These are phyloP conservation scores for Pelargonium fulgidum DNA, from an alignment of 441 rosid species.

Conservation along the genomic window DNA sequence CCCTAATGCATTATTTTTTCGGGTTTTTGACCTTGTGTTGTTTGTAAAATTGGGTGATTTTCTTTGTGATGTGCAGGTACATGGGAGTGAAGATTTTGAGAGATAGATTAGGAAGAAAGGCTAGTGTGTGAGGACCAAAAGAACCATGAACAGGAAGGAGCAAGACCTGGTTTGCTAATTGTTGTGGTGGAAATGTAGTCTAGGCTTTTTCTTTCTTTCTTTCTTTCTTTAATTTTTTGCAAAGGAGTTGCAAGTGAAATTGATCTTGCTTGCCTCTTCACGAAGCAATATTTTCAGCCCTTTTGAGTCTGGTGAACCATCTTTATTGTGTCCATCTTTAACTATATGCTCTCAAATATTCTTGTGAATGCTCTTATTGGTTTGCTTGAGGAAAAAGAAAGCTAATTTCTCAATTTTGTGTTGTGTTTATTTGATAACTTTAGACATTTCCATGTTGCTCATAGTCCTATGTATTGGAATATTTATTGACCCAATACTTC, in stretches of 20 bases:
- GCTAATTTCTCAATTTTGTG: not conserved
- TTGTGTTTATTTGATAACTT: conserved; percentile 4
- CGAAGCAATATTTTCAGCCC: not conserved
- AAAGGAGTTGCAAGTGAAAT: conserved; percentile 18
- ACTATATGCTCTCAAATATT: not conserved
- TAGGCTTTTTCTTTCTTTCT: not conserved
- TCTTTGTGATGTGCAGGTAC: conserved; percentile 48
- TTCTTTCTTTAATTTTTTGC: conserved; percentile 17
- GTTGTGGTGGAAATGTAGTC: conserved; percentile 17
- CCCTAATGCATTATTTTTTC: too few species aligned
- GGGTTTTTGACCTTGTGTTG: not conserved
- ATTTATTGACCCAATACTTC: too few species aligned
- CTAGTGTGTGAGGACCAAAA: conserved; percentile 31
- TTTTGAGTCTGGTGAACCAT: not conserved
- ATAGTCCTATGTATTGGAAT: too few species aligned
- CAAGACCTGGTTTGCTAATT: conserved; percentile 13
- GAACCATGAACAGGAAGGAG: conserved; percentile 16
- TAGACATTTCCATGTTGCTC: not conserved
- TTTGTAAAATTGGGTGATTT: not conserved
- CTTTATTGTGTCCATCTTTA: not conserved
- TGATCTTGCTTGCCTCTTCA: conserved; percentile 10
- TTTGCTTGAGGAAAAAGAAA: not conserved
- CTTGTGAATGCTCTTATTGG: conserved; percentile 4
- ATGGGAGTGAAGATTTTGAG: conserved; percentile 86
- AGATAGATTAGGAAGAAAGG: conserved; percentile 59